Conservation (phyloP, 1,284 basidiomycete species). For the Ganoderma leucocontextum region DNA sequence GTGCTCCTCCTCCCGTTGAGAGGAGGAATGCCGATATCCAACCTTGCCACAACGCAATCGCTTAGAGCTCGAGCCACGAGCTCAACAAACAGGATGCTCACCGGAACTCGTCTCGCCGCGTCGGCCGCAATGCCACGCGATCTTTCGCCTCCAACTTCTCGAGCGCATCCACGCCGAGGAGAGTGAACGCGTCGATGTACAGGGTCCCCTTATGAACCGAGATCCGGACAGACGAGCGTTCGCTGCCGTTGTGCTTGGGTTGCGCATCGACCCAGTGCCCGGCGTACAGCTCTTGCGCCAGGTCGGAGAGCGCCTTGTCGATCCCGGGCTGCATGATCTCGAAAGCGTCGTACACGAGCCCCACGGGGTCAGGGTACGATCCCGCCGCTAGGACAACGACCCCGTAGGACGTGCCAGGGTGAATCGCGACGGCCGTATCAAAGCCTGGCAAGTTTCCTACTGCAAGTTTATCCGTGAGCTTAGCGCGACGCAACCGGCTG, state of each 20-base stretch:
- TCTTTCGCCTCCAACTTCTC: constrained; percentile 37
- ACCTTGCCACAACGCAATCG: not conserved
- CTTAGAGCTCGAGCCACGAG: not conserved
- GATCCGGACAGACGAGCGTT: constrained; percentile 38
- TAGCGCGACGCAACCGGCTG: accelerated
- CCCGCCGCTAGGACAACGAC: constrained; percentile 56
- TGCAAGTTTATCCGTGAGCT: constrained; percentile 24
- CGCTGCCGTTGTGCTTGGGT: constrained; percentile 24
- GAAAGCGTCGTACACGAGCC: constrained; percentile 48
- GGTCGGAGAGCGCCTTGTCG: constrained; percentile 44
- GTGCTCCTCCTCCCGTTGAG: constrained; percentile 57
- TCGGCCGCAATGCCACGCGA: constrained; percentile 46
- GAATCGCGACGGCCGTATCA: constrained; percentile 53
- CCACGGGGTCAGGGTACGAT: constrained; percentile 46
- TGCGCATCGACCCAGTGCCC: constrained; percentile 45
- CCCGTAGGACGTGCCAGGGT: constrained; percentile 55
- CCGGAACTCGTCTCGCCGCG: constrained; percentile 51
- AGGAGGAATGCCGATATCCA: constrained; percentile 43
- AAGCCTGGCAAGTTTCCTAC: constrained; percentile 55
- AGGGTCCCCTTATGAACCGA: constrained; percentile 45
- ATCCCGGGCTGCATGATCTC: constrained; percentile 52
- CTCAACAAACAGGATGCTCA: constrained; percentile 9
- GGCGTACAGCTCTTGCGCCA: constrained; percentile 42
- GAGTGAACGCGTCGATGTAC: constrained; percentile 43
- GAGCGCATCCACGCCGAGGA: constrained; percentile 44